phyloP scores from a whole-genome alignment of 1,139 yeast genomes.

The Protomyces macrosporus region DNA sequence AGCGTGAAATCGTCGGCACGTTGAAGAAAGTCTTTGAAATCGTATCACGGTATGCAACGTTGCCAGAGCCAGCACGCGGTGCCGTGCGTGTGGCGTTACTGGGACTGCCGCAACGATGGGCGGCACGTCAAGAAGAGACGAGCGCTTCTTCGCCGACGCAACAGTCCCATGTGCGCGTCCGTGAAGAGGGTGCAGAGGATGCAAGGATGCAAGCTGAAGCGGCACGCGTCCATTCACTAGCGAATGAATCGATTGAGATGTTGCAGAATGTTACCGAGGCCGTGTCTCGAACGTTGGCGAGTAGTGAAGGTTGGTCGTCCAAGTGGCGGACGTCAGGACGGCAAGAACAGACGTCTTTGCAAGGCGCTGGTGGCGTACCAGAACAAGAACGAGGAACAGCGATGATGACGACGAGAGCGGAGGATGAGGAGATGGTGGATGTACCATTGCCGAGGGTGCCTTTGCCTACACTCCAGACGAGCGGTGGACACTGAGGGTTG shows the following conservation, averaged over 20 bases:
- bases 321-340: not conserved
- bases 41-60: slow-evolving; percentile 73
- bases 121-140: slow-evolving; percentile 33
- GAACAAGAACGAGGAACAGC: not conserved
- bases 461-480: not conserved
- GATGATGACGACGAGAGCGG: not conserved
- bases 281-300: slow-evolving; percentile 14
- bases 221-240: not conserved
- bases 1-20: slow-evolving; percentile 78
- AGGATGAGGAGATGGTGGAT: not conserved
- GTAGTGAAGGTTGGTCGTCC: slow-evolving; percentile 11
- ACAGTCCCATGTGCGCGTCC: not conserved
- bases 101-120: slow-evolving; percentile 66
- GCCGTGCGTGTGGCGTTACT: slow-evolving; percentile 76
- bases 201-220: not conserved
- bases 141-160: not conserved
- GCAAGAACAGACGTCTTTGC: not conserved
- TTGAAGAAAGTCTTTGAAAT: slow-evolving; percentile 82
- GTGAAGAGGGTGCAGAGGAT: not conserved
- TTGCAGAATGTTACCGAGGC: slow-evolving; percentile 17
- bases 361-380: not conserved
- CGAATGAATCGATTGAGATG: not conserved
- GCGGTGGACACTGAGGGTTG: not conserved
- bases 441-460: not conserved
- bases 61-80: slow-evolving; percentile 78